These are phyloP conservation scores for Diaporthe aspalathi DNA, from an alignment of 2,329 filamentous ascomycete species.

Conservation along the genomic window DNA sequence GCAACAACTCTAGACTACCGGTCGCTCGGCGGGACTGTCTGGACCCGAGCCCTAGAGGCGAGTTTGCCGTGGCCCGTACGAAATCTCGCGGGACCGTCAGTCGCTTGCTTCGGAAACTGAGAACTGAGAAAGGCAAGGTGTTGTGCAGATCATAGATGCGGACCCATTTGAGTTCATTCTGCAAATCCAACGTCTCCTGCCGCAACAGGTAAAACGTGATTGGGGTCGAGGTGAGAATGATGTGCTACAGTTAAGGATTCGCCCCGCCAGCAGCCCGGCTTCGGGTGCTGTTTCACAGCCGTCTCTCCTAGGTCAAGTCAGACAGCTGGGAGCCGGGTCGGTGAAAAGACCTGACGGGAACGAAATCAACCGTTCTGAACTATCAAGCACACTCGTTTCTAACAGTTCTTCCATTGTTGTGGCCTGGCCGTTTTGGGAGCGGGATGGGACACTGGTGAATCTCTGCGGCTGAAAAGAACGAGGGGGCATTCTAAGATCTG, in stretches of 20 bases:
- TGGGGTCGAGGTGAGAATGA: conserved; percentile 5
- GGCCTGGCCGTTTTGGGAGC: neutral
- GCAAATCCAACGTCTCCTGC: neutral
- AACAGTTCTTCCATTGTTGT: neutral
- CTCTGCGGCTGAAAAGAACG: neutral
- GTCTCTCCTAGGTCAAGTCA: conserved; percentile 23
- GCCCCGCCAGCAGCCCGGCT: conserved; percentile 4
- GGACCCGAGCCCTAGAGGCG: neutral
- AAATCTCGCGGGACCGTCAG: conserved; percentile 2
- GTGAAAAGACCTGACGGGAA: conserved; percentile 8
- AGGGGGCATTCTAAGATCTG: conserved; percentile 1
- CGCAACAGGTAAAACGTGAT: conserved; percentile 10
- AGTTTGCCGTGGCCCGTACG: neutral
- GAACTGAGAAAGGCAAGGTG: conserved; percentile 34
- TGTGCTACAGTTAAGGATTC: conserved; percentile 19
- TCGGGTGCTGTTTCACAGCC: conserved; percentile 30
- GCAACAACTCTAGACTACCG: neutral
- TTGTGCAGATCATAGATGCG: conserved; percentile 37
- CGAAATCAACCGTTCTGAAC: conserved; percentile 1
- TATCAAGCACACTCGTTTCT: neutral
- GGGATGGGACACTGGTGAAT: neutral
- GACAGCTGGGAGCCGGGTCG: neutral
- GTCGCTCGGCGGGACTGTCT: neutral
- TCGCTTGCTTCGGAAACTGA: conserved; percentile 12
- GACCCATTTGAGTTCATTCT: conserved; percentile 46